Percentiles rank a stretch among this genome's conserved stretches.
These are phyloP conservation scores for Solanum peruvianum DNA, from an alignment of 257 asterid species.

Conservation along the genomic window DNA sequence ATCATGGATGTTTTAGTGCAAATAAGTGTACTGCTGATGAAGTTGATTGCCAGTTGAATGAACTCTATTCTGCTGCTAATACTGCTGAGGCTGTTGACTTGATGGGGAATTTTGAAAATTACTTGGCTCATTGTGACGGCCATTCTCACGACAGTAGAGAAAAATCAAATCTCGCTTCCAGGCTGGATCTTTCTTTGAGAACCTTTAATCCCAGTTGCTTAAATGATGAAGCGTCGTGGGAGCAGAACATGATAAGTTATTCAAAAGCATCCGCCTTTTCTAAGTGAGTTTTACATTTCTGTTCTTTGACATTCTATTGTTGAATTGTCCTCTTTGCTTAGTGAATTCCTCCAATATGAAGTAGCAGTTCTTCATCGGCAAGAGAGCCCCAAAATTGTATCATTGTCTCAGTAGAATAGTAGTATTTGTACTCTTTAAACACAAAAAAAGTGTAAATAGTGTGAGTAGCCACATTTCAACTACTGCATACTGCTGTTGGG, in stretches of 20 bases:
- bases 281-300: conserved; percentile 42
- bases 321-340: background rate
- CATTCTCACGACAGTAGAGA: conserved; percentile 5
- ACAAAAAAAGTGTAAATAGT: background rate
- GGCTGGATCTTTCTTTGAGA: conserved; percentile 64
- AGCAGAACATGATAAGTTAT: conserved; percentile 41
- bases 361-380: background rate
- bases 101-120: conserved; percentile 66
- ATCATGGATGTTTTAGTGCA: conserved; percentile 16
- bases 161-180: conserved; percentile 11
- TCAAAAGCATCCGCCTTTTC: conserved; percentile 88
- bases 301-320: background rate
- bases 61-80: background rate
- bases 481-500: background rate
- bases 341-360: background rate
- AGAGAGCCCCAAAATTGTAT: conserved; percentile 14
- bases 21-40: conserved; percentile 7
- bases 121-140: conserved; percentile 22
- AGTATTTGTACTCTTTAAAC: background rate
- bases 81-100: conserved; percentile 65
- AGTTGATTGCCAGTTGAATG: background rate
- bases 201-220: conserved; percentile 34
- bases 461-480: background rate
- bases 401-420: conserved; percentile 17
- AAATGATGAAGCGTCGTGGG: conserved; percentile 34